Conservation (phyloP, 495 filamentous ascomycete species). For the Neurospora hispaniola region DNA sequence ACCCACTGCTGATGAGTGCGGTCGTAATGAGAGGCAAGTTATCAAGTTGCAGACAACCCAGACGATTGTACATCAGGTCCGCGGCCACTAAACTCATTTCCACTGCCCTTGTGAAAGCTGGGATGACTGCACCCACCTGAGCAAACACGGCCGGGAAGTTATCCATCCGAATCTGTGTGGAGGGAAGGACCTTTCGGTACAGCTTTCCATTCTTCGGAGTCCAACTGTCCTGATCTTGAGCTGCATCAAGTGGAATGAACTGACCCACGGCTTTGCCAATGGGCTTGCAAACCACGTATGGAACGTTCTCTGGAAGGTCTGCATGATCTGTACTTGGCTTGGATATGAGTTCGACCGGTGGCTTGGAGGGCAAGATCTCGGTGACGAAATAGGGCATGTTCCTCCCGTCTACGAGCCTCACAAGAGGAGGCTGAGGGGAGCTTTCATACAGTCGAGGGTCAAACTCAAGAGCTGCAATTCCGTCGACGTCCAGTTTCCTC, state of each 20-base stretch:
- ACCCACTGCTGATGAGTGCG: constrained; percentile 59
- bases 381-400: constrained; percentile 24
- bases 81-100: constrained; percentile 54
- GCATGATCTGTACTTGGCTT: constrained; percentile 14
- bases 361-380: constrained; percentile 26
- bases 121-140: constrained; percentile 61
- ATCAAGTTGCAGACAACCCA: constrained; percentile 44
- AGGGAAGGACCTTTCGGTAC: constrained; percentile 26
- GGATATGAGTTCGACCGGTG: constrained; percentile 17
- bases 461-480: constrained; percentile 8
- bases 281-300: constrained; percentile 38
- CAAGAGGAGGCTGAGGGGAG: constrained; percentile 12
- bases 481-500: constrained; percentile 7
- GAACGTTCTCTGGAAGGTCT: constrained; percentile 24
- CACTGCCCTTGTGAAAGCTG: constrained; percentile 61
- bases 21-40: constrained; percentile 51
- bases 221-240: background rate
- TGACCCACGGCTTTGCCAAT: constrained; percentile 24
- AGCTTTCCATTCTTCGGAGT: constrained; percentile 14
- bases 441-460: constrained; percentile 5
- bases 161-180: constrained; percentile 30
- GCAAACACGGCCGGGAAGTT: constrained; percentile 48
- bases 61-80: constrained; percentile 48
- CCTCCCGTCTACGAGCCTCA: constrained; percentile 16
- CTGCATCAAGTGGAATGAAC: constrained; percentile 46